Conservation (phyloP, 2,329 filamentous ascomycete species). For the Fusarium nurragi region DNA sequence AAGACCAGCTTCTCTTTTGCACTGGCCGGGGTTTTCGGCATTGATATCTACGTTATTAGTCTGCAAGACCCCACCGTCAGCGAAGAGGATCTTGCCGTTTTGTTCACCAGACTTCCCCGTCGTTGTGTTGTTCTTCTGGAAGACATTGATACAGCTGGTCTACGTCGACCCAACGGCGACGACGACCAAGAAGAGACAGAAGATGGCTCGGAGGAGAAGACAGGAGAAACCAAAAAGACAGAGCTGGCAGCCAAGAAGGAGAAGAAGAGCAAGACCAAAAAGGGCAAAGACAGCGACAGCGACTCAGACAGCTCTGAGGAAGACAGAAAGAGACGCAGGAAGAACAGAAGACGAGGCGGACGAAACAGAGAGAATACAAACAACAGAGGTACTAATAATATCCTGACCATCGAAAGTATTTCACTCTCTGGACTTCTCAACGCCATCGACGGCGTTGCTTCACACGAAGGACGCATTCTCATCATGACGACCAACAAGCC, state of each 20-base stretch:
- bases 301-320: slow-evolving; percentile 43
- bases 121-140: slow-evolving; percentile 74
- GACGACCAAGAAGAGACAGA: slow-evolving; percentile 41
- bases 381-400: slow-evolving; percentile 39
- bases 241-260: slow-evolving; percentile 21
- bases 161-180: slow-evolving; percentile 56
- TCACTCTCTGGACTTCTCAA: slow-evolving; percentile 83
- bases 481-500: slow-evolving; percentile 86
- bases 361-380: slow-evolving; percentile 29
- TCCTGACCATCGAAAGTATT: slow-evolving; percentile 58
- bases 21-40: slow-evolving; percentile 70
- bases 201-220: slow-evolving; percentile 14
- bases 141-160: slow-evolving; percentile 73
- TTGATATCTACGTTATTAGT: slow-evolving; percentile 72
- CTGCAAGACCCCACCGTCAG: slow-evolving; percentile 66
- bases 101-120: slow-evolving; percentile 70
- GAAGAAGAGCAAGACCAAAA: slow-evolving; percentile 46
- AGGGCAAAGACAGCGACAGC: slow-evolving; percentile 33
- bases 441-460: slow-evolving; percentile 83
- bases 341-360: slow-evolving; percentile 28
- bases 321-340: slow-evolving; percentile 32
- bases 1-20: slow-evolving; percentile 76
- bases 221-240: slow-evolving; percentile 7
- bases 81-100: slow-evolving; percentile 66
- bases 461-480: slow-evolving; percentile 79